Conservation (phyloP, 208 protist genomes). For the Borovskyia barvae region DNA sequence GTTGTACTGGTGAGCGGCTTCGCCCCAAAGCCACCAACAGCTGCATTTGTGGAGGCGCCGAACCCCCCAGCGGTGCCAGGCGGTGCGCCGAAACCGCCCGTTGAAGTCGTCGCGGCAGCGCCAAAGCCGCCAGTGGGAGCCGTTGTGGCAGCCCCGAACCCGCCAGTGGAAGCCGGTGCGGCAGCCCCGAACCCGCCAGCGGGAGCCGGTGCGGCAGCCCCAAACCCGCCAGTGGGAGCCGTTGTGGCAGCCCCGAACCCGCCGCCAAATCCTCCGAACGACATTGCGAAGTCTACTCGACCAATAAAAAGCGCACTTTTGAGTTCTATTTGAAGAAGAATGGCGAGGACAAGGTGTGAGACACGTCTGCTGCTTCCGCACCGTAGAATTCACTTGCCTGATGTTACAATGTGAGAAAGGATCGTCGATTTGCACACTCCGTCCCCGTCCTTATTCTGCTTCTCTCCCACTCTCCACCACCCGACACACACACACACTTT, state of each 20-base stretch:
- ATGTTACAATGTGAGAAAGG: too few relatives aligned
- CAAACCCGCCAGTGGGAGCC: constrained; percentile 16
- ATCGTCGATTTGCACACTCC: too few relatives aligned
- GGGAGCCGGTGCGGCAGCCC: constrained; percentile 4
- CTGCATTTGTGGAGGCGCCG: background rate
- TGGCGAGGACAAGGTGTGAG: too few relatives aligned
- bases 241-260: background rate
- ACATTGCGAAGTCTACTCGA: too few relatives aligned
- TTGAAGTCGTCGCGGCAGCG: constrained; percentile 5
- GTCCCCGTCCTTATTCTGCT: too few relatives aligned
- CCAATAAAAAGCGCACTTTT: too few relatives aligned
- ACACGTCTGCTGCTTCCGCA: background rate
- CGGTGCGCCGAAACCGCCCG: constrained; percentile 28
- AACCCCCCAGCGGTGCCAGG: constrained; percentile 26
- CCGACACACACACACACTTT: too few relatives aligned
- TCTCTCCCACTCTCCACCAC: too few relatives aligned
- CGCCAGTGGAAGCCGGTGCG: constrained; percentile 1
- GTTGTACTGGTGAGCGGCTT: background rate
- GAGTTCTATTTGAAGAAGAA: too few relatives aligned
- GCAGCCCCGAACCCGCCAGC: constrained; percentile 36
- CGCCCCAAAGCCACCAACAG: constrained; percentile 10
- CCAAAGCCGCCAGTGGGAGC: constrained; percentile 34
- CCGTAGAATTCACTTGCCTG: background rate
- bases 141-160: constrained; percentile 17
- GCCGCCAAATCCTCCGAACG: constrained; percentile 18